Conservation (phyloP, 176 grass and related monocot genomes). For the Hsuehochloa calcarea region DNA sequence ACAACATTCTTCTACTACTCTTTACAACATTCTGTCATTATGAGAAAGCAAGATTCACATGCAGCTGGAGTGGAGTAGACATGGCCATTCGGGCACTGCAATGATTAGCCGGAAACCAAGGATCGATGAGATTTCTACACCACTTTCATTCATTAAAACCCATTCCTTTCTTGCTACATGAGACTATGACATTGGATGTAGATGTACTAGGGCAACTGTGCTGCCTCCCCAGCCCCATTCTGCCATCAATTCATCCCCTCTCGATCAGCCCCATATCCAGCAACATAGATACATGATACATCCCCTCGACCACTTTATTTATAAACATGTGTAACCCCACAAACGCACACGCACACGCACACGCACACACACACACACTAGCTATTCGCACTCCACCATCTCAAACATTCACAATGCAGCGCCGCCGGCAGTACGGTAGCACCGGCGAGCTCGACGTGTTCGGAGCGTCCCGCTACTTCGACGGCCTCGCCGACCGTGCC, state of each 20-base stretch:
- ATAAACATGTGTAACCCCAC: slow-evolving; percentile 19
- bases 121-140: slow-evolving; percentile 21
- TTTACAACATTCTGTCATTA: background rate
- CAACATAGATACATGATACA: slow-evolving; percentile 9
- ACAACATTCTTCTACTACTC: background rate
- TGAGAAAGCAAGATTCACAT: slow-evolving; percentile 2
- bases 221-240: background rate
- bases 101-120: slow-evolving; percentile 15
- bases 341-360: background rate
- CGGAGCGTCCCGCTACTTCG: slow-evolving; percentile 49
- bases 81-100: slow-evolving; percentile 2
- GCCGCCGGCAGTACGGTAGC: background rate
- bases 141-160: slow-evolving; percentile 21
- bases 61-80: background rate
- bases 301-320: slow-evolving; percentile 19
- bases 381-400: background rate
- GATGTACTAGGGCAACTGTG: background rate
- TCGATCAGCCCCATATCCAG: background rate
- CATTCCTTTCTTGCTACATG: slow-evolving; percentile 24
- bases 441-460: slow-evolving; percentile 61
- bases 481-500: background rate
- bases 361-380: background rate
- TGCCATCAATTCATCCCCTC: background rate
- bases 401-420: slow-evolving; percentile 20
- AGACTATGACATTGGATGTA: slow-evolving; percentile 28